These are phyloP conservation scores for Elsinoe australis DNA, from an alignment of 2,329 filamentous ascomycete genomes.

Conservation along the genomic window DNA sequence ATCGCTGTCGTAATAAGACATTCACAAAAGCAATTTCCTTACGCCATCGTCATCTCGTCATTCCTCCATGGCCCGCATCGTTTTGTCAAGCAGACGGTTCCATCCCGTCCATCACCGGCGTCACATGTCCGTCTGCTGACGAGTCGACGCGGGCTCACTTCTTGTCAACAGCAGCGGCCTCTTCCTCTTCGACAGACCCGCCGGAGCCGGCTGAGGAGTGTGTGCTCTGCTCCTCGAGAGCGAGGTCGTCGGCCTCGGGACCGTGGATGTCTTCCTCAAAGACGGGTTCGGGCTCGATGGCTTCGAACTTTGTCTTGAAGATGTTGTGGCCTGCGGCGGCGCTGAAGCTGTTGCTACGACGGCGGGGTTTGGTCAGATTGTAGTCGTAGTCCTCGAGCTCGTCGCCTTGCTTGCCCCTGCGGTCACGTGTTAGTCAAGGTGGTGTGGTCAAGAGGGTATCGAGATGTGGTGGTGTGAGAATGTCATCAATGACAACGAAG, in stretches of 20 bases:
- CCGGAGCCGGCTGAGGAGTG: constrained; percentile 42
- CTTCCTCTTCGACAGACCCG: constrained; percentile 53
- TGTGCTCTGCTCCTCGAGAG: constrained; percentile 44
- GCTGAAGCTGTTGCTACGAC: constrained; percentile 84
- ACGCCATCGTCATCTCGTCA: constrained; percentile 8
- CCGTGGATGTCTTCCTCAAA: constrained; percentile 84
- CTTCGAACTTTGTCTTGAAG: constrained; percentile 96
- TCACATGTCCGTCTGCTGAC: background rate
- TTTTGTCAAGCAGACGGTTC: background rate
- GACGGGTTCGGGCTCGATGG: constrained; percentile 78
- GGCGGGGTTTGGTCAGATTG: constrained; percentile 76
- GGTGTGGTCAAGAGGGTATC: background rate
- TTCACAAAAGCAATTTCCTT: background rate
- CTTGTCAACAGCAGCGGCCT: constrained; percentile 39
- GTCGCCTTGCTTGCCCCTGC: constrained; percentile 73
- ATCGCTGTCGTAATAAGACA: constrained; percentile 13
- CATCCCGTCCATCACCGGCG: background rate
- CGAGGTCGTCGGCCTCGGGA: constrained; percentile 47
- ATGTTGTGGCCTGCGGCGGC: constrained; percentile 61
- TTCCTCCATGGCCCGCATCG: constrained; percentile 3
- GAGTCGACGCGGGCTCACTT: constrained; percentile 16
- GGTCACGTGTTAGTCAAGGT: constrained; percentile 16
- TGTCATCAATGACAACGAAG: background rate
- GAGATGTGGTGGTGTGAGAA: background rate
- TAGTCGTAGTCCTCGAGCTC: constrained; percentile 80